Evolutionary conservation across 495 filamentous ascomycete genomes (phyloP), one percentile per base, ranked within the genome.

Genomic region (Tuber melanosporum): DNA sequence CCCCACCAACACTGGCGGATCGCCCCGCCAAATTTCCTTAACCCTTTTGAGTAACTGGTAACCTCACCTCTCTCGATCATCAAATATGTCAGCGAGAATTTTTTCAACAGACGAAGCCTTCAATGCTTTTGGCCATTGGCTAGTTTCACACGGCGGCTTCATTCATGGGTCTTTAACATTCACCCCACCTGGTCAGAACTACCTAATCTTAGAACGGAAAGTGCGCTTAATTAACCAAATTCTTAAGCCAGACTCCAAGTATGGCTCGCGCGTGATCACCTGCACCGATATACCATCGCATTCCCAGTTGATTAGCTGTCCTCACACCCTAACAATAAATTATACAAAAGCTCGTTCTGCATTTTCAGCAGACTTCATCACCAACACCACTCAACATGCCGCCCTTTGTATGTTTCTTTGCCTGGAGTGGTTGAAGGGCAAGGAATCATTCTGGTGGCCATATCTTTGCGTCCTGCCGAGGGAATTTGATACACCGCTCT

Each of bases 401-500:
- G 83, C 84, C 0, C 77, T 82, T 22, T 85, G 85, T 66, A 88
- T 91, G 78, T 90, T 91, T 78, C 84, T 92, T 0, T 86, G 90
- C 74, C 85, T 88, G 39, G 88, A 92, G 79, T 86, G 86, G 78
- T 77, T 90, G 49, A 82, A 87, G 10, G 85, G 84, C 1, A 49
- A 83, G 22, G 74, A 85, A n/a, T 87, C 88, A 1, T 89, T 88
- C 76, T 92, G 91, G 91, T 85, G 83, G 80, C 89, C 90, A 5
- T 92, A 92, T 83, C 81, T 92, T 22, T 83, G 85, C 22, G 87
- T 86, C 39, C 77, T 92, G 66, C 91, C 91, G 9, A 85, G 86
- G 4, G 84, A 86, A 1, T 84, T 91, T 77, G 87, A 87, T 47
- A 91, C 89, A 14, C 89, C 89, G 1, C 74, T 91, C 71, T 91